Base-by-base conservation (phyloP, 768 basidiomycete species). In the Brasilioporus rufonigricans region DNA sequence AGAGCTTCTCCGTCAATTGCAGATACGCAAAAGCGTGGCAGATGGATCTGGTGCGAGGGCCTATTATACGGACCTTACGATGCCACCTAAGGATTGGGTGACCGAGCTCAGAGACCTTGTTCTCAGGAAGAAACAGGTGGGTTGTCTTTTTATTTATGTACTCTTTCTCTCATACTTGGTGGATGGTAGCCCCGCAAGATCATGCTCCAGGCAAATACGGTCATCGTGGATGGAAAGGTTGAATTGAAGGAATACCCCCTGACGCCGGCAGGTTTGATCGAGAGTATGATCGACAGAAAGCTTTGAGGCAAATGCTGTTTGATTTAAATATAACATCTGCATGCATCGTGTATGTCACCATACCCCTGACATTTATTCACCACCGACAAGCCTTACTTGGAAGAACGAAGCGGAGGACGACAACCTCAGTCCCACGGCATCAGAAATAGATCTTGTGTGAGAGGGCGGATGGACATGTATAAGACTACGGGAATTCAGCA, bases 1-100 rank as follows among this genome's bases (percentile, higher is more conserved):
- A 46, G 84, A 86, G 65, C 80, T 94, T 14, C 77, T 95, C 31
- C 65, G 93, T 41, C 84, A 91, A 53, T 76, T 94, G 16, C 92
- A 94, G 68, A 87, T 93, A 32, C 85, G 85, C 59, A 93, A 86
- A 80, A 88, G 88, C 66, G 90, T 88, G 3, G 91, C 91, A 21
- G 91, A 93, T 66, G 91, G 87, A 44, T 71, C 82, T 10, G 91
- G 91, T 2, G 84, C 91, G n/a, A 82, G 85, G 32, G 73, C 79
- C 56, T 94, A 83, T 74, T 94, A 93, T 68, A 86, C 80, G n/a
- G 76, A 82, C 33, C 76, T 94, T 57, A 94, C 92, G 9, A 84
- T 80, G 41, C 92, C 92, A 4, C 70, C 83, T 44, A 68, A 75
- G 35, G 82, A 82, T 8, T 91, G 89, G 91, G 77, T 87, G 57